Evolutionary conservation across 192 early-diverging fungal genomes (phyloP), one percentile per base, ranked within the genome.

Genomic region (Entomortierella beljakovae): DNA sequence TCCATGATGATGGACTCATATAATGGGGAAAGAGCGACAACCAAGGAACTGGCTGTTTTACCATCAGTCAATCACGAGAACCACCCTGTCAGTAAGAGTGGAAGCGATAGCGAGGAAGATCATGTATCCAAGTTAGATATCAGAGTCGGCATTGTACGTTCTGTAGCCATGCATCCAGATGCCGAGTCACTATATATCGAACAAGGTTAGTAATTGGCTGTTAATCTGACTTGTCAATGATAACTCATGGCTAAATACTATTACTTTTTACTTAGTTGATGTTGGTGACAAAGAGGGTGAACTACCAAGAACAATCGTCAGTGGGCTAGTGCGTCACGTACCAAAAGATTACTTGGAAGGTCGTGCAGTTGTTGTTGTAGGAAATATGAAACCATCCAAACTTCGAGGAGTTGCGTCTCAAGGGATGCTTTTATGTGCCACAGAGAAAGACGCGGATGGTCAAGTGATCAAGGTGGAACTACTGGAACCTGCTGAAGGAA

Each of bases 401-500:
- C 84, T 92, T 28, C 79, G 85, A n/a, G 90, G 90, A 1, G 83
- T 92, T 0, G 55, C 83, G 57, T 92, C 91, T 0, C 64, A 90
- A 53, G 91, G 90, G 20, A 91, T 92, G 89, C 62, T 92, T 25
- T 37, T 92, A 7, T 87, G 87, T 61, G 89, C 89, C 7, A 83
- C 85, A 40, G 87, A 82, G 38, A 28, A 81, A 29, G 82, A 89
- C 42, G 11, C 33, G 0, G 48, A 65, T 7, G 75, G 68, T 7
- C 54, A 68, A 50, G 75, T 70, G 56, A 70, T 61, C 10, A 80
- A 79, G 38, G 90, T 92, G 1, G 88, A 84, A 34, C 40, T 92
- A 9, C 31, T 92, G 31, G 81, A 83, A 22, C 86, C 87, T 46
- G 58, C 89, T 34, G 70, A 76, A 22, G 83, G 79, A n/a, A 80